Evolutionary conservation across 257 asterid species (phyloP).

Genomic region (Salvia splendens): DNA sequence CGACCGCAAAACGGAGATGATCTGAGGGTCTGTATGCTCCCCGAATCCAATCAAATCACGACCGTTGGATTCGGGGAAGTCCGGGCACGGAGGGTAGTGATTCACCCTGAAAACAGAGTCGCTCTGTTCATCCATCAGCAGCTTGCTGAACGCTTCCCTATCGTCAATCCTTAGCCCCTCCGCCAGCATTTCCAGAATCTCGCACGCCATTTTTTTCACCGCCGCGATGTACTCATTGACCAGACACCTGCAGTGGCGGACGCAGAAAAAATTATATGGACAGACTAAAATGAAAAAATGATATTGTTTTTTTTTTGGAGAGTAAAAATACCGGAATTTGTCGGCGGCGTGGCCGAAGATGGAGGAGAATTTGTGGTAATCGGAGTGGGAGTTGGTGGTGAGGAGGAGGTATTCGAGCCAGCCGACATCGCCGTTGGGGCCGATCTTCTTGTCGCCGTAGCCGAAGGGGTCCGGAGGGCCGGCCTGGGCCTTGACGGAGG

Average conservation of each 20-base stretch:
- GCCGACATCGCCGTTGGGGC: conserved; percentile 73
- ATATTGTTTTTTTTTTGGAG: too few relatives aligned
- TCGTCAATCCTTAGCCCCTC: conserved; percentile 50
- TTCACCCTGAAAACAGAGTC: conserved; percentile 74
- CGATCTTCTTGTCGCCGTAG: conserved; percentile 74
- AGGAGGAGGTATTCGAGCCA: conserved; percentile 76
- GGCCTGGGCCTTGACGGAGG: conserved; percentile 52
- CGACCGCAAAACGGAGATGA: conserved; percentile 75
- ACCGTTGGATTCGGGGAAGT: conserved; percentile 14
- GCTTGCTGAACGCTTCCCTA: conserved; percentile 47
- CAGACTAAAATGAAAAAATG: too few relatives aligned
- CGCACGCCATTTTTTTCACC: conserved; percentile 64
- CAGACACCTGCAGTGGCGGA: conserved; percentile 31
- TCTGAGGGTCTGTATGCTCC: conserved; percentile 96
- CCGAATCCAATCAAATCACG: conserved; percentile 70
- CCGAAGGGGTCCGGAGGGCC: conserved; percentile 79
- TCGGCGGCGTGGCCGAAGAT: conserved; percentile 65
- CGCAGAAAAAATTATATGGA: too few relatives aligned
- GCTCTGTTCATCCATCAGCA: conserved; percentile 64
- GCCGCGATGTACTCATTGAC: conserved; percentile 52
- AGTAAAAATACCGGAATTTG: conserved; percentile 48
- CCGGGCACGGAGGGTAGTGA: conserved; percentile 77
- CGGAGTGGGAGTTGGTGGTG: conserved; percentile 41
- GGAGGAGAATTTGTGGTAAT: conserved; percentile 41
- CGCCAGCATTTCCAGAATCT: conserved; percentile 61